Conservation (phyloP, 2,329 filamentous ascomycete genomes). For the Alternaria sp. region DNA sequence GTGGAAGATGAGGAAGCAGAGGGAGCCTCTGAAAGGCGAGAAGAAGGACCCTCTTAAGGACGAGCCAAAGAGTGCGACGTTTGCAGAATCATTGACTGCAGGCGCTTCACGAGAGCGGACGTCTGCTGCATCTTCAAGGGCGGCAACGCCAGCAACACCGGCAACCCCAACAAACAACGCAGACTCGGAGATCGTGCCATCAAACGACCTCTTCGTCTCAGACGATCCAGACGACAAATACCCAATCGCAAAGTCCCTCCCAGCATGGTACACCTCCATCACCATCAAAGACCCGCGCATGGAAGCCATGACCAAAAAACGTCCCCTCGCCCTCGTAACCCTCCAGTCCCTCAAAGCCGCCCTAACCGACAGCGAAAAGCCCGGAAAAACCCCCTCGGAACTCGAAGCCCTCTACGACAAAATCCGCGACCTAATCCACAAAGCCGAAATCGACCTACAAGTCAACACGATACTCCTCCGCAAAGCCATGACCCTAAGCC, state of each 20-base stretch:
- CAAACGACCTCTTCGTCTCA: background rate
- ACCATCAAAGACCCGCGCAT: background rate
- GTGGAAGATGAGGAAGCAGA: background rate
- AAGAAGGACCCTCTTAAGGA: background rate
- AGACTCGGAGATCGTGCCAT: background rate
- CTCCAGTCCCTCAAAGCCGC: slow-evolving; percentile 34
- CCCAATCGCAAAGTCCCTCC: background rate
- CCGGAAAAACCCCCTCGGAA: background rate
- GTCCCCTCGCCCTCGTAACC: slow-evolving; percentile 15
- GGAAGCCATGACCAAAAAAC: slow-evolving; percentile 16
- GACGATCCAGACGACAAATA: background rate
- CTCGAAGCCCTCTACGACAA: slow-evolving; percentile 31
- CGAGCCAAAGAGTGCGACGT: background rate
- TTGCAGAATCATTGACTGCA: slow-evolving; percentile 7
- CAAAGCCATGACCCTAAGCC: slow-evolving; percentile 44
- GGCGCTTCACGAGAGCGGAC: background rate
- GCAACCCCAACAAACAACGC: background rate
- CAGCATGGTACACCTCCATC: slow-evolving; percentile 25
- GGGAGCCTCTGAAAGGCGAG: background rate
- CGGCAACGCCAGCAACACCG: background rate
- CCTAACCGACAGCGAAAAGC: slow-evolving; percentile 25
- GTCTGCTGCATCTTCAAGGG: background rate
- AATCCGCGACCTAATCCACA: slow-evolving; percentile 48
- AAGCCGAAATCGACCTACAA: slow-evolving; percentile 42
- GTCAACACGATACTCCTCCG: slow-evolving; percentile 41